These are phyloP conservation scores for Fusarium subtropicale DNA, from an alignment of 2,329 filamentous ascomycete genomes.

Conservation along the genomic window DNA sequence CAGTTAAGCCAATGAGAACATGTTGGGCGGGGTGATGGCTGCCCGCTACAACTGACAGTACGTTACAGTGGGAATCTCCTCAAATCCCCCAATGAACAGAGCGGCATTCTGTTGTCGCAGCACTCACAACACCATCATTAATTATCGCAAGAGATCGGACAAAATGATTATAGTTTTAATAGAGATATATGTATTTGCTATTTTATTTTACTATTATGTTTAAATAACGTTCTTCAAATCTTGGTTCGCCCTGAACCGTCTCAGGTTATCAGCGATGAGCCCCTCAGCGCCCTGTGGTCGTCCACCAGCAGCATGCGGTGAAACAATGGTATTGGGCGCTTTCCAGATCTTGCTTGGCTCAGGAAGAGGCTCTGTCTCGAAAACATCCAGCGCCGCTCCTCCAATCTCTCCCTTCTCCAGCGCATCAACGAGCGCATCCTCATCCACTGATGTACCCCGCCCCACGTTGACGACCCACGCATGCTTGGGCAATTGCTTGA, in stretches of 20 bases:
- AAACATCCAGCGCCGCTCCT: slow-evolving; percentile 64
- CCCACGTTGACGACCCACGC: slow-evolving; percentile 67
- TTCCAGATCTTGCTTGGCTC: slow-evolving; percentile 60
- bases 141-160: background rate
- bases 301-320: slow-evolving; percentile 69
- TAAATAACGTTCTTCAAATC: slow-evolving; percentile 64
- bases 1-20: background rate
- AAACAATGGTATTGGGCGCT: slow-evolving; percentile 64
- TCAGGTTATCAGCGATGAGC: slow-evolving; percentile 71
- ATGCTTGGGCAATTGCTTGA: slow-evolving; percentile 67
- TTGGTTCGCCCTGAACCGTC: slow-evolving; percentile 69
- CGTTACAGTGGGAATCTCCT: background rate
- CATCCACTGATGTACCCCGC: slow-evolving; percentile 61
- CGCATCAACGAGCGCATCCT: slow-evolving; percentile 61
- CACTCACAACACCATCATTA: background rate
- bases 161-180: rapidly evolving
- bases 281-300: slow-evolving; percentile 69
- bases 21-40: background rate
- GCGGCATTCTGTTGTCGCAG: too few relatives aligned
- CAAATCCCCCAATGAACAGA: background rate
- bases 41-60: background rate
- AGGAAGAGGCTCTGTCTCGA: slow-evolving; percentile 59
- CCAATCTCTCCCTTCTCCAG: slow-evolving; percentile 58
- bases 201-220: background rate
- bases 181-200: background rate